Evolutionary conservation across 768 basidiomycete genomes (phyloP), one percentile per base, ranked within the genome.

Genomic region (Mycena vitilis): DNA sequence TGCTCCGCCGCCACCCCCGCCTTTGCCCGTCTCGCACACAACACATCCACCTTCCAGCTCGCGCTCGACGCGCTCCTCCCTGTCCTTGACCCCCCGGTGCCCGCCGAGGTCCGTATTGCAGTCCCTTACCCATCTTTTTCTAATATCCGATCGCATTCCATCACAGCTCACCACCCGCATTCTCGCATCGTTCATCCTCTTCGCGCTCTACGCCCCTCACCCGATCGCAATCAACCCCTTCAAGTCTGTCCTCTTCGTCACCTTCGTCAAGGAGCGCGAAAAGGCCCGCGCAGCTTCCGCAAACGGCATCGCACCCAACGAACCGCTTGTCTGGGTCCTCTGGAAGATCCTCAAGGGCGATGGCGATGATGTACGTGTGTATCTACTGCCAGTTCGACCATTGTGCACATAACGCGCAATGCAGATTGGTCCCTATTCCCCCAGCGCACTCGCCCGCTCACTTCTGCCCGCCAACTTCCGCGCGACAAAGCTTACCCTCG

Each of bases 281-380:
- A 81, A 83, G 73, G 91, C 92, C 23, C 80, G 86, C 56, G 79
- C 75, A 57, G 76, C 87, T 59, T 81, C 89, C n/a, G 81, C 80
- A 20, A 82, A 83, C n/a, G 83, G 80, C 22, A 83, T 86, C 34
- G 83, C 84, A 66, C 84, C 87, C 58, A 92, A 88, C 76, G 92
- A 94, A 75, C 93, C 93, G 73, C 81, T 94, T 56, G 91, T 94
- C 45, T 94, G 93, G 92, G 93, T 94, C 51, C 82, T 94, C 67
- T 94, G 92, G 92, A 94, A 94, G 80, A 91, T 94, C 64, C 80
- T 94, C 62, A 92, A 88, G 77, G 93, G 93, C 60, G 92, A 94
- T 75, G 93, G 93, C 22, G 89, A 88, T 67, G 92, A 94, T 83
- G 93, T 93, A 70, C 72, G 89, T 83, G 44, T 23, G n/a, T 25